Base-by-base conservation (phyloP, 306 rosid species). In the Crotalaria pallida region DNA sequence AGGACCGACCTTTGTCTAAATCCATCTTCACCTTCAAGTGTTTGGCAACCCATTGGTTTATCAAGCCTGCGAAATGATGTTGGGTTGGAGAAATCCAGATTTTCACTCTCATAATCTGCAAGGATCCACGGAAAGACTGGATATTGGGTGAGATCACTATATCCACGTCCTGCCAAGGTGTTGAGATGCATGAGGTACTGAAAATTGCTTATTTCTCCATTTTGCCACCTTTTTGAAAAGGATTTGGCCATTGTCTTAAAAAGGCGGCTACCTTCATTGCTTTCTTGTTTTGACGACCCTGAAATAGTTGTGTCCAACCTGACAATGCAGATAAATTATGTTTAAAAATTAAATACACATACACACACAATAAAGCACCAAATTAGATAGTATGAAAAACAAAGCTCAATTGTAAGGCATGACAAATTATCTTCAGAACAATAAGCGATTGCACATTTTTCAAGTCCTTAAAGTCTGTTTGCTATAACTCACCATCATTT, bases 301-400 rank as follows among this genome's bases (percentile, higher is more conserved):
- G 97, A 95, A 85, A 95, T 91, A 36, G 99, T 95, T 65, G 97
- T 87, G 83, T 95, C 99, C 99, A 95, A 77, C 96, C 99, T 95
- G 82, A 83, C 10, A 44, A 71, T 50, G 66, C 65, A 61, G 61
- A 79, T 9, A 52, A 24, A 48, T 31, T 71, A 44, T 13, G 10
- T 23, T 22, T 0, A 49, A 22, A 77, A 60, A 67, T 0, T 12
- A 63, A 34, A 19, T 2, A 40, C 43, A 31, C 27, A 59, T 5
- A 22, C 10, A 13, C 15, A 31, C 9, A 29, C 26, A 4, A 1
- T 9, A 2, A 17, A 23, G 11, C 8, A 3, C 12, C 33, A 50
- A 15, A 50, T 67, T 8, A 22, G 31, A 58, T 38, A 40, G 69
- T 47, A 19, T 16, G n/a, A 29, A 67, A 48, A 17, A 24, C 36